These are phyloP conservation scores for Suillus subalutaceus DNA, from an alignment of 768 basidiomycete species.

Conservation along the genomic window DNA sequence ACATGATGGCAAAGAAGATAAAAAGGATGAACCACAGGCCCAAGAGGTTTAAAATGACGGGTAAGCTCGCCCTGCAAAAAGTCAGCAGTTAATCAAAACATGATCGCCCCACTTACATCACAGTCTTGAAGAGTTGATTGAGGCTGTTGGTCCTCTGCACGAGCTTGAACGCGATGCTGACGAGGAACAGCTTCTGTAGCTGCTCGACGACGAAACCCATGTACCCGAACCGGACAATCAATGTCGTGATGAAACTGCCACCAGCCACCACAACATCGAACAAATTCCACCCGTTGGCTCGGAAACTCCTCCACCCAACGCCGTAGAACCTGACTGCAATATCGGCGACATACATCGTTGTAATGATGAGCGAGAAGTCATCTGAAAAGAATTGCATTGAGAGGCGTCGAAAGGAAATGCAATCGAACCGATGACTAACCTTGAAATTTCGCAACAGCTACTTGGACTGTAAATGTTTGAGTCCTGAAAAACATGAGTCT, in stretches of 20 bases:
- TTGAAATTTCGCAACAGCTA: constrained; percentile 54
- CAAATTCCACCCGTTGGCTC: constrained; percentile 92
- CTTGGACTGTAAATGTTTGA: constrained; percentile 65
- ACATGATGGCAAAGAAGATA: constrained; percentile 88
- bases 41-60: constrained; percentile 82
- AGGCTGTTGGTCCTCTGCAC: constrained; percentile 85
- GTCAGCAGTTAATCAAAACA: constrained; percentile 1
- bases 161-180: constrained; percentile 91
- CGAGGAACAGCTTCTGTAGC: constrained; percentile 89
- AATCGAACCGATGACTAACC: constrained; percentile 45
- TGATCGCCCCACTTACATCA: constrained; percentile 61
- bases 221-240: constrained; percentile 62
- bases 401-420: constrained; percentile 11
- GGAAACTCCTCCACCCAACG: constrained; percentile 82
- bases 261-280: constrained; percentile 83
- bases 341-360: constrained; percentile 75
- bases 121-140: constrained; percentile 96
- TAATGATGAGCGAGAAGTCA: constrained; percentile 74
- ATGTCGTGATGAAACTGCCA: constrained; percentile 83
- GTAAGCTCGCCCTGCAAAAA: constrained; percentile 71
- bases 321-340: constrained; percentile 79
- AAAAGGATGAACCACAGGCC: constrained; percentile 89
- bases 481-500: constrained; percentile 54
- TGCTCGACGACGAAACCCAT: constrained; percentile 59
- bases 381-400: constrained; percentile 46